These are phyloP conservation scores for Aspergillus sp. DNA, from an alignment of 2,329 filamentous ascomycete genomes.

Conservation along the genomic window DNA sequence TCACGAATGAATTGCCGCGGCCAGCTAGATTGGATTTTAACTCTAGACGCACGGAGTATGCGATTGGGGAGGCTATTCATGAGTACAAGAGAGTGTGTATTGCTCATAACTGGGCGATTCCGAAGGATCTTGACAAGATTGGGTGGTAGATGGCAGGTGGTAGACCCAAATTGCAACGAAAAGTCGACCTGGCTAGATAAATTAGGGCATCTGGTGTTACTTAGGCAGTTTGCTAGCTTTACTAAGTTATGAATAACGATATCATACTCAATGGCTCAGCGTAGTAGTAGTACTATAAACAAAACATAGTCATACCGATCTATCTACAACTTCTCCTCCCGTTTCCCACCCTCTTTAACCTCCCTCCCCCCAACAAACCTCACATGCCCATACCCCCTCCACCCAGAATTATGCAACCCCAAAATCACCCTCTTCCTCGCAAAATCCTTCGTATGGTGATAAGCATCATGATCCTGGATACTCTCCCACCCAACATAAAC, in stretches of 20 bases:
- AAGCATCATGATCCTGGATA: slow-evolving; percentile 33
- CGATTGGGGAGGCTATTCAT: slow-evolving; percentile 1
- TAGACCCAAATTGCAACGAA: too few relatives aligned
- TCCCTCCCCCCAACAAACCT: slow-evolving; percentile 20
- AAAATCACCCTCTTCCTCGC: slow-evolving; percentile 27
- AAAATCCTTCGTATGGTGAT: slow-evolving; percentile 38
- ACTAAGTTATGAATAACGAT: too few relatives aligned
- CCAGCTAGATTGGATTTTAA: slow-evolving; percentile 67
- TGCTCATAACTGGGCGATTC: slow-evolving; percentile 6
- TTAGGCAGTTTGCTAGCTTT: too few relatives aligned
- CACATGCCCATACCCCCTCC: slow-evolving; percentile 36
- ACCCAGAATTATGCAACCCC: slow-evolving; percentile 28
- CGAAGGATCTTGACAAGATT: slow-evolving; percentile 4
- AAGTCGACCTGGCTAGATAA: too few relatives aligned
- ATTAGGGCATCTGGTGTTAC: too few relatives aligned
- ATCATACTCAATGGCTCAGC: too few relatives aligned
- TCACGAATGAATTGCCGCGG: slow-evolving; percentile 65
- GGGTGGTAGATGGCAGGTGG: not conserved
- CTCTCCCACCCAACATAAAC: slow-evolving; percentile 39
- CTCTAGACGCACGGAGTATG: not conserved
- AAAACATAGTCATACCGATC: too few relatives aligned
- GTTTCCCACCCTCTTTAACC: not conserved
- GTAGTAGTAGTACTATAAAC: too few relatives aligned
- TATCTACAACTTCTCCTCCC: slow-evolving; percentile 13
- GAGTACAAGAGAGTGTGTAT: slow-evolving; percentile 9